Evolutionary conservation across 176 grass and related monocot genomes (phyloP), one percentile per base, ranked within the genome.

Genomic region (Aegilops tauschii): DNA sequence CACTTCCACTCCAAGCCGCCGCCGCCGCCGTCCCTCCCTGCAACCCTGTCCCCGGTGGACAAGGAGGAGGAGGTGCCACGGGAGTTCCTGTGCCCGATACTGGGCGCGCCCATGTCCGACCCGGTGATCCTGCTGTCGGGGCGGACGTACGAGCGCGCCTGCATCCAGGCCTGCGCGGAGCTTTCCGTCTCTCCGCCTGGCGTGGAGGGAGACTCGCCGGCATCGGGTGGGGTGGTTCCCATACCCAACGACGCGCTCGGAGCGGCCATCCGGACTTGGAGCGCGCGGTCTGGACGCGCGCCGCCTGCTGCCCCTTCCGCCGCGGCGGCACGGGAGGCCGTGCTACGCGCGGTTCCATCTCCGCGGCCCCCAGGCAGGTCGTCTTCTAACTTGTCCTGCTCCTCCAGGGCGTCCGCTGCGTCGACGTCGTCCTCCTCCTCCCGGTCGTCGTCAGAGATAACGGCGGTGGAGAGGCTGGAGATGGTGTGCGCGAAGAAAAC

Each of bases 211-310:
- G 9, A 76, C 44, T 47, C 76, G 30, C 52, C 65, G 0, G 10
- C 42, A 3, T 36, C n/a, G 36, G 40, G 2, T 21, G 84, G 16
- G 31, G 74, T 58, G 31, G 74, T 58, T 6, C 61, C 36, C 20
- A 92, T 97, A 86, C 92, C 95, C 65, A 97, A 97, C 82, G 85
- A 92, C 59, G 92, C 86, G 71, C 87, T 97, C 45, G 84, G 80
- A 47, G 76, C 83, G 14, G 86, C 92, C 34, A 90, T 97, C 66
- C 10, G 81, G 63, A 79, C 75, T 47, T 97, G 92, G 95, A 85
- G 88, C 84, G 70, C 66, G 74, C 73, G 73, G 27, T 76, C 73
- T 14, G 73, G 73, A 45, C 73, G 9, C 44, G 4, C 73, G 5
- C 73, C 73, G 45, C 44, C 73, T 20, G 44, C 1, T 7, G 44